Percentiles rank a stretch among this genome's conserved stretches.
Conservation (phyloP, 306 rosid species). For the Glycine soja region DNA sequence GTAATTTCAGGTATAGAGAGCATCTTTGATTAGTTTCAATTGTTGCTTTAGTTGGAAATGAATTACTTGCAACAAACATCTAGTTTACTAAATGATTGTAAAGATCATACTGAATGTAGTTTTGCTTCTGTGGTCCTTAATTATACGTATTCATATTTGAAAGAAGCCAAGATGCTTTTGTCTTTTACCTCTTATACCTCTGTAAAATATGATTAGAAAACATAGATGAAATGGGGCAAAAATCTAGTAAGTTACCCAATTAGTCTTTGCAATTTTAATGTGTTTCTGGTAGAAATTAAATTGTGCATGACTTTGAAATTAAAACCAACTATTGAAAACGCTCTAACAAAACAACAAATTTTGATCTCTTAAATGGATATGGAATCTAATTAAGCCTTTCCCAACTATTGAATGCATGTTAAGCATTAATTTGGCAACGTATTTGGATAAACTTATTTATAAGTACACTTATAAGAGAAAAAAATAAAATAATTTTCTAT, state of each 20-base stretch:
- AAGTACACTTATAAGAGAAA: too few species aligned
- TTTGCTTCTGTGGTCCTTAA: background rate
- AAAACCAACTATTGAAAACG: background rate
- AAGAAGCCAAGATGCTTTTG: background rate
- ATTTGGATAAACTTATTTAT: too few species aligned
- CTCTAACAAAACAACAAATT: background rate
- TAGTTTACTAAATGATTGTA: background rate
- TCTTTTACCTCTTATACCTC: background rate
- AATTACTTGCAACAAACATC: slow-evolving; percentile 1
- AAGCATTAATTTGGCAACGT: background rate
- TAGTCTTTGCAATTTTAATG: background rate
- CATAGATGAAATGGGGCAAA: background rate
- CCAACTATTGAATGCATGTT: background rate
- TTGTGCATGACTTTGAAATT: background rate
- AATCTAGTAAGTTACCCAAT: background rate
- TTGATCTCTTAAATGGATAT: background rate
- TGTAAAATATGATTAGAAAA: background rate
- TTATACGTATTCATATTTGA: background rate
- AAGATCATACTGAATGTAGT: background rate
- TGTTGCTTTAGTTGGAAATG: background rate
- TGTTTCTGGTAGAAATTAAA: background rate
- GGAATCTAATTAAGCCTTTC: background rate
- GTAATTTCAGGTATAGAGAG: slow-evolving; percentile 13
- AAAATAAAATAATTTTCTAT: background rate
- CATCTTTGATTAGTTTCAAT: slow-evolving; percentile 24